Percentiles rank a stretch among this genome's conserved stretches.
Evolutionary conservation across 805 yeast genomes (phyloP).

Genomic region (Barnettozyma siamensis): DNA sequence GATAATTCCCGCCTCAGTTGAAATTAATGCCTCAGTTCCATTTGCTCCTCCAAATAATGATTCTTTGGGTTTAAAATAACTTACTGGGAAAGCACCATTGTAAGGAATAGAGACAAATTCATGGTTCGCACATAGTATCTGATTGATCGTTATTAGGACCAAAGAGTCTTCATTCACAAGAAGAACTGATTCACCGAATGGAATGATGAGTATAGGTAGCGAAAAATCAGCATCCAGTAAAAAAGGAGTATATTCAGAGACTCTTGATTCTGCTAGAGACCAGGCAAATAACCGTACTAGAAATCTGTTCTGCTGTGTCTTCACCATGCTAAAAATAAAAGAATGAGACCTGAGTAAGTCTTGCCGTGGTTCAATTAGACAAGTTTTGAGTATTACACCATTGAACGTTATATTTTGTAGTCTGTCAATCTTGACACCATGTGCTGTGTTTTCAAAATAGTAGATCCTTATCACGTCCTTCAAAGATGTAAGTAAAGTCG

Average conservation of each 20-base stretch:
- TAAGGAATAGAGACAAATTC: slow-evolving; percentile 25
- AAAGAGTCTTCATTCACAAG: slow-evolving; percentile 32
- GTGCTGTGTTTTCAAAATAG: slow-evolving; percentile 30
- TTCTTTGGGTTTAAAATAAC: slow-evolving; percentile 27
- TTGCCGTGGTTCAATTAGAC: slow-evolving; percentile 36
- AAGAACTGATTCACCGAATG: slow-evolving; percentile 35
- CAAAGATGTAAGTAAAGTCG: slow-evolving; percentile 34
- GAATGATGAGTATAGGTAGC: slow-evolving; percentile 38
- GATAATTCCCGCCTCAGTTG: slow-evolving; percentile 24
- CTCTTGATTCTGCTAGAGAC: slow-evolving; percentile 32
- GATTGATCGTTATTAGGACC: slow-evolving; percentile 35
- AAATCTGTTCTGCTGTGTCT: slow-evolving; percentile 34
- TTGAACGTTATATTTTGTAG: slow-evolving; percentile 36
- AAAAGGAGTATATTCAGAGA: slow-evolving; percentile 31
- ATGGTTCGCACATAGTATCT: slow-evolving; percentile 43
- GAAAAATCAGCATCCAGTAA: slow-evolving; percentile 36
- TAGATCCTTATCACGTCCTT: slow-evolving; percentile 34
- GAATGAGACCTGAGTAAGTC: slow-evolving; percentile 24
- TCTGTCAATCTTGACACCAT: slow-evolving; percentile 34
- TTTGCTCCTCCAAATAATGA: slow-evolving; percentile 14
- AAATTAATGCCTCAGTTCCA: slow-evolving; percentile 18
- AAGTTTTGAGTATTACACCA: slow-evolving; percentile 36
- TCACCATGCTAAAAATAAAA: slow-evolving; percentile 31
- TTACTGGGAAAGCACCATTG: slow-evolving; percentile 35
- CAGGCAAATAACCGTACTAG: slow-evolving; percentile 36